A percentile compares a stretch with the other conserved stretches of the same genome.
Conservation (phyloP, 495 filamentous ascomycete genomes). For the Neurospora tetraspora region DNA sequence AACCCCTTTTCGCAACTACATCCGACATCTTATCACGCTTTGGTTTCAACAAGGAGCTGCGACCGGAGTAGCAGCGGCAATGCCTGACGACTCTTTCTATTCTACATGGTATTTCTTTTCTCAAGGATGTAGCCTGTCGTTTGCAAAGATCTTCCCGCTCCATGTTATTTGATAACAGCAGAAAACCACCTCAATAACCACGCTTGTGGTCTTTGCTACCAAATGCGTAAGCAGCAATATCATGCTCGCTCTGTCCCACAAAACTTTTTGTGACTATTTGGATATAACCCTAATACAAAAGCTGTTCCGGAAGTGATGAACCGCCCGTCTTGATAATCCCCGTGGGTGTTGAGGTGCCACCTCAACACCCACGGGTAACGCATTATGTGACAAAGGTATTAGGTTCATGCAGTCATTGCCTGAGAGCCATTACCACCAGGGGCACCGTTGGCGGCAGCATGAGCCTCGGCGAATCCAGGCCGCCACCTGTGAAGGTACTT, state of each 20-base stretch:
- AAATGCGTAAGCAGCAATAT: not conserved
- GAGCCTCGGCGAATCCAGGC: slow-evolving; percentile 38
- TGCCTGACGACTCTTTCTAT: not conserved
- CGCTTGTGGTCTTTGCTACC: not conserved
- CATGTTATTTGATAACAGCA: not conserved
- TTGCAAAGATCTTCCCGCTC: not conserved
- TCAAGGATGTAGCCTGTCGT: not conserved
- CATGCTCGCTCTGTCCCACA: not conserved
- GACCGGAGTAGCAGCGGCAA: not conserved
- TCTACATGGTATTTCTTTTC: not conserved
- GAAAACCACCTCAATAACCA: not conserved
- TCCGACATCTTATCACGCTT: not conserved
- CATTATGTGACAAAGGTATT: not conserved
- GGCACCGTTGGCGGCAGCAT: slow-evolving; percentile 10
- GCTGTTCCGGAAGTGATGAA: not conserved
- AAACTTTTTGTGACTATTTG: not conserved
- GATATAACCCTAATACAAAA: not conserved
- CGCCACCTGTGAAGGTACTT: slow-evolving; percentile 46
- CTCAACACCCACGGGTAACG: too few relatives aligned
- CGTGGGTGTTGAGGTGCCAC: too few relatives aligned
- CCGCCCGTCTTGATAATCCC: not conserved
- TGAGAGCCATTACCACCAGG: slow-evolving; percentile 1
- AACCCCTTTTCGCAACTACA: not conserved
- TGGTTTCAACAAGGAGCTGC: not conserved
- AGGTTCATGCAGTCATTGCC: slow-evolving; percentile 2